A percentile compares a stretch with the other conserved stretches of the same genome.
Evolutionary conservation across 2,329 filamentous ascomycete genomes (phyloP).

Genomic region (Moelleriella libera): DNA sequence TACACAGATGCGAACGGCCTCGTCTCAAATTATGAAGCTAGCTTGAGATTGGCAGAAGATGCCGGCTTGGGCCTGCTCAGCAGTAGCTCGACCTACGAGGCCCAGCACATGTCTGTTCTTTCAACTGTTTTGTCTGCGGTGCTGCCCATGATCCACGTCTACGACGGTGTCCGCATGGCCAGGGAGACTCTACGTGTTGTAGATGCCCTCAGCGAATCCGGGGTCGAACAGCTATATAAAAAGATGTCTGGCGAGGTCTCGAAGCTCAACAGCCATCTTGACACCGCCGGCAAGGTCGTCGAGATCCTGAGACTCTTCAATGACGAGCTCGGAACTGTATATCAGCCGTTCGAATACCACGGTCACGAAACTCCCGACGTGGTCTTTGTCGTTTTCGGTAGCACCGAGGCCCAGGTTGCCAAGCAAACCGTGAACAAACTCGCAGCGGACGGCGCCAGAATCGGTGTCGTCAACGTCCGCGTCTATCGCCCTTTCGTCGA

Average conservation of each 20-base stretch:
- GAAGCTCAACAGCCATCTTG: conserved; percentile 54
- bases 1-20: conserved; percentile 58
- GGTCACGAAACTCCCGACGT: conserved; percentile 68
- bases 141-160: conserved; percentile 74
- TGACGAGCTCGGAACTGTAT: conserved; percentile 82
- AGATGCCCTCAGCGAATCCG: conserved; percentile 62
- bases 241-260: conserved; percentile 47
- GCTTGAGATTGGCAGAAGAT: conserved; percentile 73
- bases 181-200: conserved; percentile 72
- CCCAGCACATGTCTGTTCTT: conserved; percentile 90
- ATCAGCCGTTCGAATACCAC: conserved; percentile 85
- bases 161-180: conserved; percentile 73
- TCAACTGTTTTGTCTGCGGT: conserved; percentile 67
- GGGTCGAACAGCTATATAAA: conserved; percentile 55
- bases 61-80: conserved; percentile 76
- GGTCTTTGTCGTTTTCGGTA: conserved; percentile 86
- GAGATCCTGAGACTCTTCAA: conserved; percentile 66
- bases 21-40: conserved; percentile 74
- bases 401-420: conserved; percentile 74
- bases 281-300: conserved; percentile 57
- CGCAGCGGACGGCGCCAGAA: conserved; percentile 56
- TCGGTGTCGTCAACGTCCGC: conserved; percentile 83
- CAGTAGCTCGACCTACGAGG: conserved; percentile 76
- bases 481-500: conserved; percentile 93
- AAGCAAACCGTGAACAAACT: conserved; percentile 67